Conservation (phyloP, 2,329 filamentous ascomycete genomes). For the Fusarium zealandicum region DNA sequence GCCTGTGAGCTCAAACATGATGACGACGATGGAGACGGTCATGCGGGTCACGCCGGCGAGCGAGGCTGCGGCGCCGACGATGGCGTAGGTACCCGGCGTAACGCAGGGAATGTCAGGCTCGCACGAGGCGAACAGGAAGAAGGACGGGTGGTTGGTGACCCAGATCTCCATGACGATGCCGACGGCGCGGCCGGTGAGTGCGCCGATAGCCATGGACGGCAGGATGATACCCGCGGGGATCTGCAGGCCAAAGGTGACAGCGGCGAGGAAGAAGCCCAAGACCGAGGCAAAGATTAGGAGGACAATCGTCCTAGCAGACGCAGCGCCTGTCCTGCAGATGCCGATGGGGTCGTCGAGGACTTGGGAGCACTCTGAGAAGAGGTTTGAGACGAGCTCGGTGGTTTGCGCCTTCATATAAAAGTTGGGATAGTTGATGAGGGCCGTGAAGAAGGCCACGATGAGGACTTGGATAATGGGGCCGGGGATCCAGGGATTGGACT, state of each 20-base stretch:
- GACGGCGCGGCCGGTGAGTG: conserved; percentile 85
- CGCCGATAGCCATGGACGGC: conserved; percentile 94
- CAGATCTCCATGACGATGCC: conserved; percentile 90
- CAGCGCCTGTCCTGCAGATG: conserved; percentile 86
- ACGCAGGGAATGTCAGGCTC: conserved; percentile 87
- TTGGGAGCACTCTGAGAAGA: conserved; percentile 89
- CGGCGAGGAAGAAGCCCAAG: conserved; percentile 84
- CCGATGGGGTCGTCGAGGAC: conserved; percentile 86
- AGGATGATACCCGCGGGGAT: conserved; percentile 96
- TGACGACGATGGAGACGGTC: conserved; percentile 98
- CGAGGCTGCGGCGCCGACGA: conserved; percentile 94
- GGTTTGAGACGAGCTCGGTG: conserved; percentile 86
- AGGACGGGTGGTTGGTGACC: conserved; percentile 79
- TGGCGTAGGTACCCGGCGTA: conserved; percentile 94
- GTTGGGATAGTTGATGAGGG: conserved; percentile 93
- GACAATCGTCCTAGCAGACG: conserved; percentile 81
- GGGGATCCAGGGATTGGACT: conserved; percentile 68
- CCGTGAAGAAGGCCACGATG: conserved; percentile 80
- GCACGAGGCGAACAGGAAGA: conserved; percentile 80
- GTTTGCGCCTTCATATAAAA: conserved; percentile 94
- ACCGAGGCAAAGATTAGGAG: conserved; percentile 82
- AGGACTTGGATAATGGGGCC: conserved; percentile 82
- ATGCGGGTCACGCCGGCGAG: conserved; percentile 92
- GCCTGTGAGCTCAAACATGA: conserved; percentile 98
- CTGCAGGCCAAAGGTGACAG: conserved; percentile 90